Evolutionary conservation across 2,329 filamentous ascomycete genomes (phyloP).

Genomic region (Aphanocladium album): DNA sequence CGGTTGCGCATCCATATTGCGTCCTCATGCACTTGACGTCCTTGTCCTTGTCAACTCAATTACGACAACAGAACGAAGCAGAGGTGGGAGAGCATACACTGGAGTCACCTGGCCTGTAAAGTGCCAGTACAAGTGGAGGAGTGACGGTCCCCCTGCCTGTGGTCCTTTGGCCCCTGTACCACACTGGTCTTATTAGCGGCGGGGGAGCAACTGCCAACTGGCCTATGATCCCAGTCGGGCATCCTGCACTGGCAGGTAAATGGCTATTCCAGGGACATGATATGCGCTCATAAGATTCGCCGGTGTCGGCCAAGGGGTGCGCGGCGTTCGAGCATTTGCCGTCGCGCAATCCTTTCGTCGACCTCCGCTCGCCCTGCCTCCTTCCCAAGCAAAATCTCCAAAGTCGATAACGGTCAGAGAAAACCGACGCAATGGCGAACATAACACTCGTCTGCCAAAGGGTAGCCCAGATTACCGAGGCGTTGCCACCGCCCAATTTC

Average conservation of each 20-base stretch:
- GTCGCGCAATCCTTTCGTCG: neutral
- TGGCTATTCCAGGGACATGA: neutral
- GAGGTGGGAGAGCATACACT: no score
- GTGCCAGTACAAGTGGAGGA: neutral
- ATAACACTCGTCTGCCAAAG: no score
- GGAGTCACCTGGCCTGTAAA: neutral
- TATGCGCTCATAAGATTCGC: neutral
- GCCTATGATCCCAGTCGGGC: neutral
- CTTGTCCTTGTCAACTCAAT: neutral
- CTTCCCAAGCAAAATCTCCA: neutral
- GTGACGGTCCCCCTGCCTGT: neutral
- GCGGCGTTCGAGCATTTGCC: neutral
- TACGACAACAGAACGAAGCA: neutral
- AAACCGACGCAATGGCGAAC: neutral
- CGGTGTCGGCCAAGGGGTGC: neutral
- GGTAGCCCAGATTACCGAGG: conserved; percentile 7
- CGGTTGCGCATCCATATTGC: neutral
- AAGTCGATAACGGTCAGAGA: no score
- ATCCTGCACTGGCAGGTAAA: neutral
- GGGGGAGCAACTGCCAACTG: neutral
- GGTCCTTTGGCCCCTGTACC: neutral
- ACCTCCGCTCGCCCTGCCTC: neutral
- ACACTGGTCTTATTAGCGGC: neutral
- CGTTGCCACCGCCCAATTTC: conserved; percentile 8
- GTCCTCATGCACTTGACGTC: neutral